Base-by-base conservation (phyloP, 768 basidiomycete species). In the Mycena epipterygia region DNA sequence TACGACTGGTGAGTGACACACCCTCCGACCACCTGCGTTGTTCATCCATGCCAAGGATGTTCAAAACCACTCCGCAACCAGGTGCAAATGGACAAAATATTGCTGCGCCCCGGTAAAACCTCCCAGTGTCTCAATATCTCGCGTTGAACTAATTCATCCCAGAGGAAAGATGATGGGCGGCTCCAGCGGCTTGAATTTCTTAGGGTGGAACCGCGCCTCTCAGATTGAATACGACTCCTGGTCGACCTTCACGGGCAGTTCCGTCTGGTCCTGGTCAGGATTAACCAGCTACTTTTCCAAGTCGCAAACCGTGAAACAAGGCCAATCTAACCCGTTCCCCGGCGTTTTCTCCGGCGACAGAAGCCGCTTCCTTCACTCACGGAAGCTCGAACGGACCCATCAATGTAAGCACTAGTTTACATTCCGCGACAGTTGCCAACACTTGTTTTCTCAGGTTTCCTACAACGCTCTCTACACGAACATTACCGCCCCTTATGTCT, bases 101-200 rank as follows among this genome's bases (percentile, higher is more conserved):
- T n/a, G 11, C 5, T n/a, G 29, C 11, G 23, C 5, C 58, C 9
- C 41, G 58, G 58, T 60, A 23, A 27, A 23, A 37, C 14, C 35
- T 37, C 48, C 23, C 23, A 5, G 25, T 49, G 3, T 16, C 48
- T 25, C 23, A 37, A 3, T 23, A 7, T 49, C 16, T 6, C 25
- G 16, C 48, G 5, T n/a, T 30, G 9, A 8, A 30, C 27, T 23
- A 46, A 3, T 52, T 52, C 5, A 37, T 42, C 25, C 23, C 68
- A 77, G 76, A 21, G 76, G 76, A 14, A 77, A 77, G 41, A 51
- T 77, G 32, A 25, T 77, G 13, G 76, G 76, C 32, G 76, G 76
- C n/a, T 75, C 74, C 29, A 74, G 46, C 17, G 73, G 67, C 2
- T 29, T 77, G 1, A 77, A 77, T 51, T 59, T 67, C 35, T 32